These are phyloP conservation scores for Metschnikowia cerradonensis DNA, from an alignment of 805 yeast genomes.

Conservation along the genomic window DNA sequence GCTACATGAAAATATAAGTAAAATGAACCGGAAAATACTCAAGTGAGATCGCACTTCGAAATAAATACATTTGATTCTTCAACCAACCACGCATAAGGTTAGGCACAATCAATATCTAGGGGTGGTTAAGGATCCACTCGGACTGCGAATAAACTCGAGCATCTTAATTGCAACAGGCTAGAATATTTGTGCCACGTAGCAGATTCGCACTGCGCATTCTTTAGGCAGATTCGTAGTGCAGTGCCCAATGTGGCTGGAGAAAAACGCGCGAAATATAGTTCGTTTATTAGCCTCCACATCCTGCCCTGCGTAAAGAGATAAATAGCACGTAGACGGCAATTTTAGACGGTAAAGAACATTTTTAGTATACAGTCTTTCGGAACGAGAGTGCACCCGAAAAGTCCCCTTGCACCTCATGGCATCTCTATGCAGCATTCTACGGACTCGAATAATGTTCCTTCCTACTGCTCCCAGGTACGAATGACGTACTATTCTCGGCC, in stretches of 20 bases:
- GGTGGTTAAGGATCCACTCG: background rate
- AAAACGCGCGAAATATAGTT: background rate
- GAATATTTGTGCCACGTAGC: background rate
- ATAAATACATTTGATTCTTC: background rate
- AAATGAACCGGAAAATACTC: background rate
- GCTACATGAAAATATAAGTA: too few species aligned
- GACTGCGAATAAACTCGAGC: background rate
- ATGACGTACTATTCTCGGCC: constrained; percentile 2
- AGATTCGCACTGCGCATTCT: background rate
- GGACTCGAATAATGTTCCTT: background rate
- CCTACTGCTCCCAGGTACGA: constrained; percentile 2
- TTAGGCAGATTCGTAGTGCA: background rate
- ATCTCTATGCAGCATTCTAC: background rate
- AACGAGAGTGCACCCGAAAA: background rate
- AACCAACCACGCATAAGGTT: too few species aligned
- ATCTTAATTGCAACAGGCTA: background rate
- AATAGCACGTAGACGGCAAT: constrained; percentile 1
- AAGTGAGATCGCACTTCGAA: background rate
- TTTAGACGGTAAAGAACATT: constrained; percentile 1
- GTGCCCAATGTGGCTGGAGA: background rate
- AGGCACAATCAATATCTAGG: background rate
- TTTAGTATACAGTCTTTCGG: background rate
- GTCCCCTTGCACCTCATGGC: background rate
- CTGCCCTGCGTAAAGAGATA: constrained; percentile 1
- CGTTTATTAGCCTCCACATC: background rate